Evolutionary conservation across 768 basidiomycete species (phyloP), one percentile per base, ranked within the genome.

Genomic region (Clitopilus passeckerianus): DNA sequence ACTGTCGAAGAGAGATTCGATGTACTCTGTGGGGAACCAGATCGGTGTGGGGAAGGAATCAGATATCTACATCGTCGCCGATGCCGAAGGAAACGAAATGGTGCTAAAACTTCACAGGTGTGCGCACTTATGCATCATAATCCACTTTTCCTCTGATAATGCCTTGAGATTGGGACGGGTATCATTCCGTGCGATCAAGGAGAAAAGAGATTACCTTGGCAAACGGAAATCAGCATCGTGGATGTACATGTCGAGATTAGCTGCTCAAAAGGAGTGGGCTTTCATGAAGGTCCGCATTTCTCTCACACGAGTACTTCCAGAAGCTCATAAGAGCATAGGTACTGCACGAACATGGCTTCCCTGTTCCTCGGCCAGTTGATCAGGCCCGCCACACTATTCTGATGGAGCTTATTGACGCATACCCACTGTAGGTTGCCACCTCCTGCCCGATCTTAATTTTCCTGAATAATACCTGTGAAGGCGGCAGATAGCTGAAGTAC

Each of bases 11-110:
- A 77, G 96, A 57, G 92, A 93, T 58, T 85, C 91, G 0, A 82
- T 99, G 75, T 77, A 89, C 64, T 92, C 93, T 22, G 93, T 99
- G 33, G 97, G 97, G 20, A 97, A 97, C 69, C 93, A 97, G 76
- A 95, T 99, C 67, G 97, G 97, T 30, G 95, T 97, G 27, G 97
- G 97, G 14, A 99, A 99, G 74, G 97, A 99, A 75, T 93, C 92
- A 55, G 93, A 96, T 72, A 91, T 96, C 65, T 92, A 95, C 70
- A 80, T 95, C 59, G 94, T 95, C 18, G 93, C 93, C 1, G 87
- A 97, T 65, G 76, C 81, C 6, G 90, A 91, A 55, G 93, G 92
- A 1, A 84, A 86, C 16, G 86, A 93, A 71, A 87, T 95, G 81
- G 91, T 95, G 16, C 75, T 98, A 56, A 98, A 99, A 72, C 76